A percentile compares a stretch with the other conserved stretches of the same genome.
Conservation (phyloP, 805 yeast species). For the Candida germanica region DNA sequence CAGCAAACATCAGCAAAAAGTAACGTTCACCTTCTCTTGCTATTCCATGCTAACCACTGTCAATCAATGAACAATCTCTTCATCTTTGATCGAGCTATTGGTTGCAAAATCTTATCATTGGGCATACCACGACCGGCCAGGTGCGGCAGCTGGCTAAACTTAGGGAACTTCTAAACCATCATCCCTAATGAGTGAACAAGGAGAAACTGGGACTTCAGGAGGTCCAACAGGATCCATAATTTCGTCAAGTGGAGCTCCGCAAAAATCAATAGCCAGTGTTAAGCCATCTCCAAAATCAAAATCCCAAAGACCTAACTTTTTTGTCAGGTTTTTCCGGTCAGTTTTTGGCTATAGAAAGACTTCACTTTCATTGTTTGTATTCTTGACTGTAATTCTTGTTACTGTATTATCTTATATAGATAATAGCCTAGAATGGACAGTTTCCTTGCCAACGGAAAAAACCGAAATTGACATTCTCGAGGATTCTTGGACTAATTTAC, state of each 20-base stretch:
- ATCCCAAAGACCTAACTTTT: slow-evolving; percentile 15
- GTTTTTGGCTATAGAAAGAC: slow-evolving; percentile 73
- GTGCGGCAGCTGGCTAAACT: not conserved
- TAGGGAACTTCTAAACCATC: not conserved
- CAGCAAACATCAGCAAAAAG: no score
- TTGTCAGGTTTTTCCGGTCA: slow-evolving; percentile 36
- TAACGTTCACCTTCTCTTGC: no score
- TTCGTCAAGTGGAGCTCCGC: slow-evolving; percentile 4
- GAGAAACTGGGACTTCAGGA: slow-evolving; percentile 1
- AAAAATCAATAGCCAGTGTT: slow-evolving; percentile 2
- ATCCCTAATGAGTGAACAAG: slow-evolving; percentile 11
- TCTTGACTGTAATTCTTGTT: slow-evolving; percentile 44
- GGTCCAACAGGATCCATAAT: slow-evolving; percentile 4
- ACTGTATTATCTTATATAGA: slow-evolving; percentile 36
- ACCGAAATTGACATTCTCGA: slow-evolving; percentile 32
- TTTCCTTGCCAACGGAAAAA: slow-evolving; percentile 38
- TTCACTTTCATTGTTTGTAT: slow-evolving; percentile 54
- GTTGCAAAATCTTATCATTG: not conserved
- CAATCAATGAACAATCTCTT: no score
- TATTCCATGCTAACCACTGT: no score
- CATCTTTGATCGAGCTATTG: no score
- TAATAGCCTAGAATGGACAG: slow-evolving; percentile 36
- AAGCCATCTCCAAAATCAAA: not conserved
- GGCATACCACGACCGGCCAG: not conserved
- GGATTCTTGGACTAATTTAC: slow-evolving; percentile 70